Base-by-base conservation (phyloP, 805 yeast genomes). In the Vanderwaltozyma yarrowii region DNA sequence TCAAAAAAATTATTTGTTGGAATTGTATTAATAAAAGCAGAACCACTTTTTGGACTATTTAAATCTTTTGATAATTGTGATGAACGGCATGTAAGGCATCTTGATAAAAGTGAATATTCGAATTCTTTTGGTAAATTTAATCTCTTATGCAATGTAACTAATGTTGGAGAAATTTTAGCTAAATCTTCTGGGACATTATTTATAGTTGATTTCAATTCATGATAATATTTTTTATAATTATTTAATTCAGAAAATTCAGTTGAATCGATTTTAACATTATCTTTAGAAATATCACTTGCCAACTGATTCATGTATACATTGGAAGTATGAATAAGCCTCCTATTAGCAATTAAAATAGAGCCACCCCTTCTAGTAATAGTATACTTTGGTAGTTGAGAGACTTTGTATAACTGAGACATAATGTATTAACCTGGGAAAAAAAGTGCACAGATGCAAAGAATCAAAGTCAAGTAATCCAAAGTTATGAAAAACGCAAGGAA, bases 61-160 rank as follows among this genome's bases (percentile, higher is more conserved):
- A 42, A 32, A 16, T 45, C 23, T 7, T 30, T 38, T 17, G 54
- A 51, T n/a, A 54, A 36, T 26, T 60, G 50, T 4, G 69, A 51
- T 7, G 67, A 62, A 29, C 64, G 60, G 49, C 87, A 76, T 37
- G 88, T 82, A 46, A 92, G 69, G 31, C 92, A 74, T 53, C 88
- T 80, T 1, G 95, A 88, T 43, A 92, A 69, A 1, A 89, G 76
- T 11, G 86, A 68, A 29, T 71, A 67, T 39, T 76, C 58, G 52
- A 74, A 81, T 6, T 60, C 52, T 18, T 63, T 49, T 6, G 92
- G 80, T 37, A 89, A 69, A 15, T 69, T 60, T 37, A 89, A 66
- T 60, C 98, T 76, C 15, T 82, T 65, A 52, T 85, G 95, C 42
- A 89, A 69, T 4, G 96, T 78, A 27, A 72, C 72, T 38, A 92